Base-by-base conservation (phyloP, 2,329 filamentous ascomycete species). In the Diplocarpon mali region DNA sequence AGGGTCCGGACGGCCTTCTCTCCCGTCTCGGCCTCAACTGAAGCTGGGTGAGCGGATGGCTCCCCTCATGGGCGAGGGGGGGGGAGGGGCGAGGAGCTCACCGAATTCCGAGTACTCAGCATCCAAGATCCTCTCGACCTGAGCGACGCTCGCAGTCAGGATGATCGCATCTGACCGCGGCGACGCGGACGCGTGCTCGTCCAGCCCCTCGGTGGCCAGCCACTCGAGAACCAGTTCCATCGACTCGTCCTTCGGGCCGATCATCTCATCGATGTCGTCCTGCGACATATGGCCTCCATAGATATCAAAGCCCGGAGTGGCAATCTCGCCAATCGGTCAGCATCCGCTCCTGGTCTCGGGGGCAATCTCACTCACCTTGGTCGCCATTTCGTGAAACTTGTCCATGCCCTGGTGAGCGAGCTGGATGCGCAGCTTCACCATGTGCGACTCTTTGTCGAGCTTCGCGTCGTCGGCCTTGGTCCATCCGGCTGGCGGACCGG, bases 141-240 rank as follows among this genome's bases (percentile, higher is more conserved):
- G 58, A 36, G 65, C 60, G 32, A 80, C 65, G 1, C 72, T 72
- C 9, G 78, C 52, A 36, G 59, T 48, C 56, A 48, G 66, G 61
- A 32, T 75, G 62, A 41, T 65, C 64, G 53, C 77, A 67, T 72
- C 73, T 72, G 54, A 75, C 69, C 58, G 69, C 69, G 43, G 72
- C 66, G 10, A 72, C 61, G 60, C 61, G 69, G 57, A 72, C 69
- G 47, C 59, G 56, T 38, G 65, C 46, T 40, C 62, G 54, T 24
- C 59, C 57, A 49, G 75, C 64, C 46, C 69, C 69, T 58, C 73
- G 66, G 50, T 71, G 67, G 61, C 60, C 8, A 80, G 65, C 75
- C 75, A 80, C 44, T 72, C 65, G 45, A 72, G 66, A n/a, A 79
- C 72, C n/a, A 73, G 63, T 29, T 70, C 60, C 12, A 68, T 60